Base-by-base conservation (phyloP, 257 asterid species). In the Scutellaria barbata region DNA sequence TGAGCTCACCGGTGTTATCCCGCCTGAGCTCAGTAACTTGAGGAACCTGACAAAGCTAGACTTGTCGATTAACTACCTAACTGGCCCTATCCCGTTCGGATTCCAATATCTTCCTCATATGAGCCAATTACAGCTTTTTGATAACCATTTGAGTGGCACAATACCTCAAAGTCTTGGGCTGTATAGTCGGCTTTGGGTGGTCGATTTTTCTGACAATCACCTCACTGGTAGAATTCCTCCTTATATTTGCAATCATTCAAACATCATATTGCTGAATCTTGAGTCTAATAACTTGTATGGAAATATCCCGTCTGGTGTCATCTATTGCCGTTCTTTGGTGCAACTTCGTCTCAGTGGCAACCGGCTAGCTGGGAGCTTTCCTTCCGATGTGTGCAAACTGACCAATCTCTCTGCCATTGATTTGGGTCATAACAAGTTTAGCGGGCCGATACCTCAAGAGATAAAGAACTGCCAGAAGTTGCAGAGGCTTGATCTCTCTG, bases 401-500 rank as follows among this genome's bases (percentile, higher is more conserved):
- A 71, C 43, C 10, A 90, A 93, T 66, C 86, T 93, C 47, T 85
- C 97, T 10, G 97, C 98, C 1, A 43, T 93, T 16, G 98, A 90
- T 77, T 72, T 93, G 84, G 92, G 89, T 17, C 86, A 81, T 79
- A 93, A 93, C 77, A 81, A 60, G 77, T 87, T 93, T 70, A 77
- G 79, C 8, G 98, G 98, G 47, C 79, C 84, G 2, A 68, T 93
- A 47, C 94, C 98, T 59, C 74, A 50, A n/a, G 94, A 79, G 55
- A 76, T 93, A 17, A 85, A 85, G 54, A 73, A 75, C 73, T 93
- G 98, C 67, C 76, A 47, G 40, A 90, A 86, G 77, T 65, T 93
- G 88, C 98, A 93, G 74, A 85, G 98, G 81, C 95, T 93, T 13
- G 97, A 88, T 74, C 74, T 93, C 18, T 90, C 97, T 0, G 90